Evolutionary conservation across 2,329 filamentous ascomycete species (phyloP).

Genomic region (Paecilomyces sp.): DNA sequence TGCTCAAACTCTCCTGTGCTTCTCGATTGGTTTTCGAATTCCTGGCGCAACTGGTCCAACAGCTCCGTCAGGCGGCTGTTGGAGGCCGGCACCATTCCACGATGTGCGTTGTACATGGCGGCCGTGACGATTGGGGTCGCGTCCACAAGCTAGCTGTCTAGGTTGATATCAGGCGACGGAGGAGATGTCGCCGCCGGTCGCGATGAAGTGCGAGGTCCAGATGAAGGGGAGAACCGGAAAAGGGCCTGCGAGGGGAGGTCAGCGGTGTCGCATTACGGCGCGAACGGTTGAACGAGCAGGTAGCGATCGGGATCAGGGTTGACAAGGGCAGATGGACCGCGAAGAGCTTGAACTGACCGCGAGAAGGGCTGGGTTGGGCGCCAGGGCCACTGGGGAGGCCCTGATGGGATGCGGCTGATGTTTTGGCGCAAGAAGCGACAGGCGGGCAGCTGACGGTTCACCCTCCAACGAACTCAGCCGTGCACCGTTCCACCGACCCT

Average conservation of each 20-base stretch:
- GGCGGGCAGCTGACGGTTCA: constrained; percentile 4
- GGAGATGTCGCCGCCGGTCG: not conserved
- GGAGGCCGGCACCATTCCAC: constrained; percentile 67
- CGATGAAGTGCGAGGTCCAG: not conserved
- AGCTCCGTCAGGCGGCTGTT: constrained; percentile 78
- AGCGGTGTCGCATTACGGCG: constrained; percentile 17
- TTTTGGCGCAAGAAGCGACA: constrained; percentile 28
- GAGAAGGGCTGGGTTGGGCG: not conserved
- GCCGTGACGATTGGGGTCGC: not conserved
- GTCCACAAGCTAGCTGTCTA: not conserved
- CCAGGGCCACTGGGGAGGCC: not conserved
- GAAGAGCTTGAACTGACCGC: not conserved
- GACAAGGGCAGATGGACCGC: not conserved
- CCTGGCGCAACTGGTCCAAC: constrained; percentile 79
- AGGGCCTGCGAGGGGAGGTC: constrained; percentile 8
- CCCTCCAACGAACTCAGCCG: not conserved
- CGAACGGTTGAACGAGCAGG: constrained; percentile 8
- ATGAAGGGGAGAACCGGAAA: constrained; percentile 2
- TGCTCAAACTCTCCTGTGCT: constrained; percentile 84
- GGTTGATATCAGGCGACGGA: not conserved
- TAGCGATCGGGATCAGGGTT: not conserved
- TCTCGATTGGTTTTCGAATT: constrained; percentile 80
- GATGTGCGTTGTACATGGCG: constrained; percentile 80
- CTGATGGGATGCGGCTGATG: constrained; percentile 17
- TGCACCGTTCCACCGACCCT: not conserved